These are phyloP conservation scores for Daldinia vernicosa DNA, from an alignment of 495 filamentous ascomycete species.

Conservation along the genomic window DNA sequence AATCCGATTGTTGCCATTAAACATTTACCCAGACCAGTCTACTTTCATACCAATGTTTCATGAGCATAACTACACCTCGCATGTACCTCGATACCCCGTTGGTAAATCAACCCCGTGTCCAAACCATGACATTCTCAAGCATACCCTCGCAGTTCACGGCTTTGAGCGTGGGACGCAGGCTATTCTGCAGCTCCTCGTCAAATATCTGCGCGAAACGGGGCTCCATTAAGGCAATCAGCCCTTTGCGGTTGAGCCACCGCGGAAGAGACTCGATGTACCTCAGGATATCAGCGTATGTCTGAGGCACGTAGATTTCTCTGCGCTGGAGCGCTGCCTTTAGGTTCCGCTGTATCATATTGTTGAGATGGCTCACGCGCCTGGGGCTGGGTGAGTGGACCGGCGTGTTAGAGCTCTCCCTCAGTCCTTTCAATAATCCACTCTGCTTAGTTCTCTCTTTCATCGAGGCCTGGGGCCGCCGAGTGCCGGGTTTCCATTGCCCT, in stretches of 20 bases:
- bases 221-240: conserved; percentile 37
- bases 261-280: conserved; percentile 42
- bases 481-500: neutral
- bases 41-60: neutral
- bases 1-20: neutral
- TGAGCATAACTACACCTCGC: neutral
- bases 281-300: conserved; percentile 21
- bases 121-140: conserved; percentile 43
- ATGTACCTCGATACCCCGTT: neutral
- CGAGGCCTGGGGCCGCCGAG: neutral
- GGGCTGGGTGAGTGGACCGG: neutral
- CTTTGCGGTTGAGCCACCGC: conserved; percentile 40
- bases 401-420: neutral
- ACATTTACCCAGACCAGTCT: neutral
- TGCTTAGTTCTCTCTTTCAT: neutral
- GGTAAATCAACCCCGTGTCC: conserved; percentile 36
- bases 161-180: conserved; percentile 55
- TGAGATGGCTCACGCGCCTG: neutral
- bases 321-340: neutral
- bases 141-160: conserved; percentile 54
- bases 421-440: neutral
- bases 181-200: conserved; percentile 23
- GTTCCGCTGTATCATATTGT: neutral
- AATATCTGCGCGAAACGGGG: conserved; percentile 44
- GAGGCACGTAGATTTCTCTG: neutral